Conservation (phyloP, 805 yeast genomes). For the Monosporozyma aerobia region DNA sequence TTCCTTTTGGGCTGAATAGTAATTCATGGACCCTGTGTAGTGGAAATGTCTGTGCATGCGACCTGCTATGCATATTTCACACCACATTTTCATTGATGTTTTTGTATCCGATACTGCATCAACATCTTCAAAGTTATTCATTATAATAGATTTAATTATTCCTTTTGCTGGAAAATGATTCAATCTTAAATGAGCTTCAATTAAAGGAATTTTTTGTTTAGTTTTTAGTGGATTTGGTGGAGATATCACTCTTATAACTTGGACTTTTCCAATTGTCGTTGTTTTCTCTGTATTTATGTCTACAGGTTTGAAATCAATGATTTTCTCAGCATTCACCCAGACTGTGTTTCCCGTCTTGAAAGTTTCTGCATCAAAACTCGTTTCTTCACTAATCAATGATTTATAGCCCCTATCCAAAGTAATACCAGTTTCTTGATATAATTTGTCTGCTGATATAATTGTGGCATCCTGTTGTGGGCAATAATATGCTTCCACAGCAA, state of each 20-base stretch:
- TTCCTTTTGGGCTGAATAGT: background rate
- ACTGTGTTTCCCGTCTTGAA: background rate
- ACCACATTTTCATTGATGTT: background rate
- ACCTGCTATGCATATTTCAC: slow-evolving; percentile 1
- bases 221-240: background rate
- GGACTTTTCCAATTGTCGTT: background rate
- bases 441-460: slow-evolving; percentile 1
- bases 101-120: background rate
- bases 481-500: background rate
- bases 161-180: background rate
- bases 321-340: background rate
- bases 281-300: background rate
- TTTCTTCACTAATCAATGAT: background rate
- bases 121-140: background rate
- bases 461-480: slow-evolving; percentile 4
- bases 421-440: background rate
- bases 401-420: background rate
- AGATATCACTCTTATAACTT: background rate
- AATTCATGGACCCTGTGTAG: slow-evolving; percentile 5
- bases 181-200: slow-evolving; percentile 4
- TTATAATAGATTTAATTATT: background rate
- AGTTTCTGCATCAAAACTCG: background rate
- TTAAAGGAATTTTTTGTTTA: background rate
- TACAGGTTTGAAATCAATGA: background rate
- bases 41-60: slow-evolving; percentile 2